These are phyloP conservation scores for Teunomyces panamensis DNA, from an alignment of 805 yeast species.

Conservation along the genomic window DNA sequence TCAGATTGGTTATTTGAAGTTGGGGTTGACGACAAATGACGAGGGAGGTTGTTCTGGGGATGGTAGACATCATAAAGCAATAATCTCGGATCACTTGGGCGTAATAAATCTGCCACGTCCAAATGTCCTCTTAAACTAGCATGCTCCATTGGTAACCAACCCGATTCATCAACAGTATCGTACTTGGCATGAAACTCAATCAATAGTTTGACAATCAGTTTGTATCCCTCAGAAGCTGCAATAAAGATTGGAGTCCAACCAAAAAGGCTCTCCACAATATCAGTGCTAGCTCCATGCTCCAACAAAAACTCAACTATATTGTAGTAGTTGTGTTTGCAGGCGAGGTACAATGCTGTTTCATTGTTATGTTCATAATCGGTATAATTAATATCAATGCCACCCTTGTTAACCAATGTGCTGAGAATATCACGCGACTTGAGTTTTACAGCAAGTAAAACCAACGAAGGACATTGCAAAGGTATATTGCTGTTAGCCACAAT, in stretches of 20 bases:
- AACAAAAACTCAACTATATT: conserved; percentile 56
- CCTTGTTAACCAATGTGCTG: conserved; percentile 47
- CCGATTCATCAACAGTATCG: conserved; percentile 69
- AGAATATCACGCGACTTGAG: conserved; percentile 59
- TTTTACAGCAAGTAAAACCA: conserved; percentile 67
- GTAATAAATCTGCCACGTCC: conserved; percentile 59
- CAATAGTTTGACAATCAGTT: conserved; percentile 54
- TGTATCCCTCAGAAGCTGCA: conserved; percentile 83
- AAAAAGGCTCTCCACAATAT: conserved; percentile 70
- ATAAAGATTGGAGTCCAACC: conserved; percentile 95
- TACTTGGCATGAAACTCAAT: conserved; percentile 52
- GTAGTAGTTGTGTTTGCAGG: conserved; percentile 60
- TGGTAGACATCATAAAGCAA: conserved; percentile 37
- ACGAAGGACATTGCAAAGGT: conserved; percentile 49
- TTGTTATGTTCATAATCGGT: conserved; percentile 51
- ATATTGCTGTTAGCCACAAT: conserved; percentile 42
- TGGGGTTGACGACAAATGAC: conserved; percentile 11
- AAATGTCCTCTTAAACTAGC: conserved; percentile 89
- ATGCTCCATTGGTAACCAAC: conserved; percentile 98
- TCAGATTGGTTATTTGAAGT: conserved; percentile 6
- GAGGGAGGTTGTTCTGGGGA: conserved; percentile 29
- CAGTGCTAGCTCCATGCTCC: conserved; percentile 63
- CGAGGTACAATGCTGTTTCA: conserved; percentile 84
- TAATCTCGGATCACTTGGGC: conserved; percentile 41
- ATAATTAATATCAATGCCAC: conserved; percentile 63